Base-by-base conservation (phyloP, 2,329 filamentous ascomycete genomes). In the Alternaria solani region DNA sequence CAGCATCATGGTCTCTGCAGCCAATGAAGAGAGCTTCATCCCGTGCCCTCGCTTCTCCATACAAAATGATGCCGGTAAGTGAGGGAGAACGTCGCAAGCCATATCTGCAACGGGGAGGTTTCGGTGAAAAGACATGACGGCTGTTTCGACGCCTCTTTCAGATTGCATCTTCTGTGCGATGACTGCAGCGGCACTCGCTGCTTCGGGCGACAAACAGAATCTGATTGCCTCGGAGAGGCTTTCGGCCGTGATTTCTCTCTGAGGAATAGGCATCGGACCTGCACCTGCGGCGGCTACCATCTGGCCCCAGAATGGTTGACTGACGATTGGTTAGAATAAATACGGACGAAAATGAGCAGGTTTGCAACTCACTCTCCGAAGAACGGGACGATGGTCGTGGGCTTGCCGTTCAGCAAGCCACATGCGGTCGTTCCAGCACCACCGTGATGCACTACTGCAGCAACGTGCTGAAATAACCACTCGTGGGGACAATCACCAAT, bases 361-460 rank as follows among this genome's bases (percentile, higher is more conserved):
- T 12, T 0, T 41, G 0, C 3, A 2, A 87, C 77, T 85, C 85
- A 88, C 61, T 87, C 83, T 20, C 74, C 74, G 51, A 77, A 96
- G 80, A 96, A 95, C 0, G 92, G 92, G 0, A 96, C 88, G 2
- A 96, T 84, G 1, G 93, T 85, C 0, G 92, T 95, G 1, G 92
- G 92, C 46, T 88, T 88, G n/a, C 91, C 92, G 2, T 88, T 86
- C 18, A 88, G 85, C 60, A 96, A 89, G 6, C 92, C 92, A 0
- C 91, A 91, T 0, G 92, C 91, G 0, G 91, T 93, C 2, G 92
- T 96, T 14, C 92, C 92, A 4, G 92, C 92, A 55, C 92, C 92
- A n/a, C 92, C 92, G 63, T 95, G 92, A 71, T 96, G 92, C 5
- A 94, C 89, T 1, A 96, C 92, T 44, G 87, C 88, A 0, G 90